Evolutionary conservation across 2,329 filamentous ascomycete genomes (phyloP).

Genomic region (Aspergillus arachidicola): DNA sequence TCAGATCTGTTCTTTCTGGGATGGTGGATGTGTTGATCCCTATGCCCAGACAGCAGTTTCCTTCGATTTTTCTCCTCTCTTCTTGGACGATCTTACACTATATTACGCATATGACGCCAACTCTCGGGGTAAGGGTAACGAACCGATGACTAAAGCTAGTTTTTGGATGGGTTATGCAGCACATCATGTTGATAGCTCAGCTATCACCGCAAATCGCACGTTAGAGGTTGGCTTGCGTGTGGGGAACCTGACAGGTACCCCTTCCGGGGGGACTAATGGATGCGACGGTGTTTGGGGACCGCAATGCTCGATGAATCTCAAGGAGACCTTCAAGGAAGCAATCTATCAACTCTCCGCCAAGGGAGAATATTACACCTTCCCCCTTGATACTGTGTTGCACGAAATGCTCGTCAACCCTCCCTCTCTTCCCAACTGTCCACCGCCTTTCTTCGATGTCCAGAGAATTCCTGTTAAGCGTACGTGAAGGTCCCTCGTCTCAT

Average conservation of each 20-base stretch:
- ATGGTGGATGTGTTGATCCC: conserved; percentile 39
- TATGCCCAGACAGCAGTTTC: conserved; percentile 40
- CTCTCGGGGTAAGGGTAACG: conserved; percentile 31
- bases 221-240: conserved; percentile 40
- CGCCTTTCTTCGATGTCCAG: conserved; percentile 36
- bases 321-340: conserved; percentile 26
- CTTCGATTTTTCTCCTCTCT: conserved; percentile 38
- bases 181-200: conserved; percentile 27
- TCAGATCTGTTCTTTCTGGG: conserved; percentile 40
- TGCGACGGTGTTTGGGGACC: conserved; percentile 42
- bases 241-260: conserved; percentile 40
- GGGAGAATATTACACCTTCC: conserved; percentile 30
- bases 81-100: conserved; percentile 34
- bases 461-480: conserved; percentile 37
- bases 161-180: conserved; percentile 41
- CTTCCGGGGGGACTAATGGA: conserved; percentile 37
- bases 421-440: conserved; percentile 30
- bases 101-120: conserved; percentile 41
- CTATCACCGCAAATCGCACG: conserved; percentile 36
- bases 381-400: conserved; percentile 32
- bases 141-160: conserved; percentile 39
- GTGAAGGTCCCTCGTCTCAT: conserved; percentile 8
- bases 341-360: conserved; percentile 32
- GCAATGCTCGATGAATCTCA: conserved; percentile 36
- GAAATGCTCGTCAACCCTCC: conserved; percentile 30